Percentiles rank a stretch among this genome's conserved stretches.
These are phyloP conservation scores for Stephanodiscus triporus DNA, from an alignment of 108 stramenopile genomes.

Conservation along the genomic window DNA sequence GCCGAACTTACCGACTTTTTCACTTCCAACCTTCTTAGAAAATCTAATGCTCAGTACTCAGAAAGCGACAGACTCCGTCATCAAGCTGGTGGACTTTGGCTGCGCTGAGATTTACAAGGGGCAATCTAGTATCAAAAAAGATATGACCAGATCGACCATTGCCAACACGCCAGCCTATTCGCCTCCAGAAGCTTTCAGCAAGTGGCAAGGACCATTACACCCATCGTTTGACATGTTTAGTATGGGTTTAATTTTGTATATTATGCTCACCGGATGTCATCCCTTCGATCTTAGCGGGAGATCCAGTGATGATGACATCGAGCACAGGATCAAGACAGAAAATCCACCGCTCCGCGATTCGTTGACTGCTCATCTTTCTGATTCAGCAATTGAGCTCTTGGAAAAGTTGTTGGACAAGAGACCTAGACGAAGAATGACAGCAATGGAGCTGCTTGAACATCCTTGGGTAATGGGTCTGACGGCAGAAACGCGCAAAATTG, in stretches of 20 bases:
- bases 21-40: not conserved
- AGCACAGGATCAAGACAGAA: slow-evolving; percentile 15
- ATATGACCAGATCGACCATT: not conserved
- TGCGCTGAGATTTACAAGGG: slow-evolving; percentile 15
- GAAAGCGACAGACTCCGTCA: slow-evolving; percentile 17
- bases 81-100: slow-evolving; percentile 34
- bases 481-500: slow-evolving; percentile 8
- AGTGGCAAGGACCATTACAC: slow-evolving; percentile 1
- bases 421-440: slow-evolving; percentile 19
- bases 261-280: slow-evolving; percentile 45
- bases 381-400: slow-evolving; percentile 22
- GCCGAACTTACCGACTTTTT: slow-evolving; percentile 6
- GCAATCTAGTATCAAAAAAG: not conserved
- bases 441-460: slow-evolving; percentile 23
- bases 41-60: slow-evolving; percentile 29
- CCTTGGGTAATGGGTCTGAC: slow-evolving; percentile 26
- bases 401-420: slow-evolving; percentile 16
- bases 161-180: slow-evolving; percentile 42
- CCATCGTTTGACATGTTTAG: slow-evolving; percentile 28
- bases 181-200: slow-evolving; percentile 30
- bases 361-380: slow-evolving; percentile 26
- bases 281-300: slow-evolving; percentile 39
- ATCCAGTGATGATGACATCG: slow-evolving; percentile 16
- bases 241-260: slow-evolving; percentile 44
- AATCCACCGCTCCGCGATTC: slow-evolving; percentile 1